Evolutionary conservation across 2,329 filamentous ascomycete genomes (phyloP).

Genomic region (Cordyceps javanica): DNA sequence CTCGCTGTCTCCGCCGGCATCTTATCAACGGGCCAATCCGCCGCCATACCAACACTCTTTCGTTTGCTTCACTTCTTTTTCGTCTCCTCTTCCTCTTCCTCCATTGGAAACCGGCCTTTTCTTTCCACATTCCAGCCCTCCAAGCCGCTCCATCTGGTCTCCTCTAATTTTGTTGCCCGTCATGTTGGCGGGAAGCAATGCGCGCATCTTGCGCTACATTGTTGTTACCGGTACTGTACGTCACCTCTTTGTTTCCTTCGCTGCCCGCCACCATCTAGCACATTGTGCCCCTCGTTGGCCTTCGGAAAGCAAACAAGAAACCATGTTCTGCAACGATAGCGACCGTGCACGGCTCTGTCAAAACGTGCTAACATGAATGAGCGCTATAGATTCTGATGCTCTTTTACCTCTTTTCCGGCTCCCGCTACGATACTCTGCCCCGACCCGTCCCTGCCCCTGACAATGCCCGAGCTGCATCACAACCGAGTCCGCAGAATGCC

Average conservation of each 20-base stretch:
- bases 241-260: slow-evolving; percentile 19
- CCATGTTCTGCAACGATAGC: not conserved
- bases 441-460: slow-evolving; percentile 17
- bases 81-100: not conserved
- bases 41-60: not conserved
- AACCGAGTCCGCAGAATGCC: slow-evolving; percentile 12
- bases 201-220: slow-evolving; percentile 71
- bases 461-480: slow-evolving; percentile 14
- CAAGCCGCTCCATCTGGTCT: not conserved
- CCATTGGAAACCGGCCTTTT: not conserved
- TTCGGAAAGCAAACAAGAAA: not conserved
- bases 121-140: not conserved
- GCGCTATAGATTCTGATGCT: slow-evolving; percentile 54
- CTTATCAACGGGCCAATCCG: not conserved
- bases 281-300: not conserved
- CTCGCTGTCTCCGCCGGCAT: not conserved
- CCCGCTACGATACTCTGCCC: slow-evolving; percentile 35
- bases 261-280: slow-evolving; percentile 12
- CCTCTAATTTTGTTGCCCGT: slow-evolving; percentile 9
- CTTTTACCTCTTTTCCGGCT: slow-evolving; percentile 73
- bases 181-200: slow-evolving; percentile 60
- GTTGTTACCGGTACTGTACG: slow-evolving; percentile 79
- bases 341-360: not conserved
- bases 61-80: not conserved
- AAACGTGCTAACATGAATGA: slow-evolving; percentile 15